Evolutionary conservation across 2,329 filamentous ascomycete genomes (phyloP).

Genomic region (Colletotrichum higginsianum): DNA sequence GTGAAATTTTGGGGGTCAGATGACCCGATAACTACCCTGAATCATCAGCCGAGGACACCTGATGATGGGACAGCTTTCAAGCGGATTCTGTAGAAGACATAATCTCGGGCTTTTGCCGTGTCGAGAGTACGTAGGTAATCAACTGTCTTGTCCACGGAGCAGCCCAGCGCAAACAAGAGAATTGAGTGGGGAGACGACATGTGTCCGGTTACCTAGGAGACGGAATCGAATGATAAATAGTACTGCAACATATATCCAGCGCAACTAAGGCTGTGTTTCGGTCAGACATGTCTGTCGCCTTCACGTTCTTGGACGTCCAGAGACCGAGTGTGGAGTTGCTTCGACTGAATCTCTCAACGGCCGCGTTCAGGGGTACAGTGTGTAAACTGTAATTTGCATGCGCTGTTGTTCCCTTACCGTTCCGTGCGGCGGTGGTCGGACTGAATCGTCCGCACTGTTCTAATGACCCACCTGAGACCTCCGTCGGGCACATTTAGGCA

Average conservation of each 20-base stretch:
- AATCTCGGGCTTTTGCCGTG: background rate
- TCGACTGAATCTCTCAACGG: background rate
- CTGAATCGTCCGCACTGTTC: background rate
- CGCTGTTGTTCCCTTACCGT: background rate
- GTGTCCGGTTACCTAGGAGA: conserved; percentile 8
- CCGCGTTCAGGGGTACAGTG: conserved; percentile 24
- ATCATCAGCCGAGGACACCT: background rate
- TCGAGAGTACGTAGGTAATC: conserved; percentile 1
- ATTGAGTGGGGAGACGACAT: too few relatives aligned
- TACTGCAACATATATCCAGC: background rate
- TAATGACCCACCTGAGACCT: background rate
- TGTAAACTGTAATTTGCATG: background rate
- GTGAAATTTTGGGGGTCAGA: conserved; percentile 32
- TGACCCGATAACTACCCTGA: background rate
- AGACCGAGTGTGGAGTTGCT: background rate
- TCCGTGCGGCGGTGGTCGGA: background rate
- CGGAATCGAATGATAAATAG: background rate
- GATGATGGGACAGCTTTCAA: conserved; percentile 23
- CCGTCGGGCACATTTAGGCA: background rate
- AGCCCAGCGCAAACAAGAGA: background rate
- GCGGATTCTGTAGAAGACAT: conserved; percentile 31
- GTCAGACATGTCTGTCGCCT: background rate
- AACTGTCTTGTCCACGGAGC: conserved; percentile 6
- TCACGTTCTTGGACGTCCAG: conserved; percentile 5
- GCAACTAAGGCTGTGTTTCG: background rate